Percentiles rank a stretch among this genome's conserved stretches.
These are phyloP conservation scores for Capsicum pubescens DNA, from an alignment of 257 asterid genomes.

Conservation along the genomic window DNA sequence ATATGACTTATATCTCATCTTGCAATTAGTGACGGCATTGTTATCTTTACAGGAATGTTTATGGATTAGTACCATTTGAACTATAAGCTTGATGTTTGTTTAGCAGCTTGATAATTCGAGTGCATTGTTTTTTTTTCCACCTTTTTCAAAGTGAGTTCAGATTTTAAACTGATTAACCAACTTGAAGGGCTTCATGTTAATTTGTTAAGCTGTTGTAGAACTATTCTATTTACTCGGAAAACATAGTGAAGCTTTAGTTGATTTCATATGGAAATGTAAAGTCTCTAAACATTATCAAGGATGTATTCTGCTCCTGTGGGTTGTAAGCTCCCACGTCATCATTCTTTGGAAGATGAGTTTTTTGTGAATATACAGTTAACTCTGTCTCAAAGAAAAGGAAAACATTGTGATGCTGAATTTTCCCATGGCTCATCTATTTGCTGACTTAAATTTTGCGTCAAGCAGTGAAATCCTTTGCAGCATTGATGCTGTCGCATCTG, in stretches of 20 bases:
- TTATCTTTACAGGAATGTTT: not conserved
- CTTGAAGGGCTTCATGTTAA: slow-evolving; percentile 22
- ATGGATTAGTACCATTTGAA: not conserved
- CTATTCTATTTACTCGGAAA: slow-evolving; percentile 15
- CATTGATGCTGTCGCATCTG: slow-evolving; percentile 11
- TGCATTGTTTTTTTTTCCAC: too few relatives aligned
- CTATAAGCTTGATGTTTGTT: slow-evolving; percentile 20
- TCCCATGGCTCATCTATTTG: slow-evolving; percentile 14
- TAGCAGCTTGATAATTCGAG: slow-evolving; percentile 5
- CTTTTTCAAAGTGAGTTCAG: not conserved
- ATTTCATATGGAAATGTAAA: too few relatives aligned
- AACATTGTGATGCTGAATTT: not conserved
- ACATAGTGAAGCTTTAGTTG: not conserved
- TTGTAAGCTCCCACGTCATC: too few relatives aligned
- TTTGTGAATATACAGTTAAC: too few relatives aligned
- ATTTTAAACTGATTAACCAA: slow-evolving; percentile 6
- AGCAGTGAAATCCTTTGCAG: slow-evolving; percentile 24
- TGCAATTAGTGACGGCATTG: not conserved
- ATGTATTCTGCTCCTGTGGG: too few relatives aligned
- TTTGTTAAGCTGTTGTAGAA: not conserved
- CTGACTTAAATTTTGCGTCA: slow-evolving; percentile 15
- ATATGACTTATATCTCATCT: not conserved
- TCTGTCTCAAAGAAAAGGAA: too few relatives aligned
- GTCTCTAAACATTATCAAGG: too few relatives aligned
- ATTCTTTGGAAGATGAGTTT: too few relatives aligned